These are phyloP conservation scores for Trametes sanguinea DNA, from an alignment of 768 basidiomycete genomes.

Conservation along the genomic window DNA sequence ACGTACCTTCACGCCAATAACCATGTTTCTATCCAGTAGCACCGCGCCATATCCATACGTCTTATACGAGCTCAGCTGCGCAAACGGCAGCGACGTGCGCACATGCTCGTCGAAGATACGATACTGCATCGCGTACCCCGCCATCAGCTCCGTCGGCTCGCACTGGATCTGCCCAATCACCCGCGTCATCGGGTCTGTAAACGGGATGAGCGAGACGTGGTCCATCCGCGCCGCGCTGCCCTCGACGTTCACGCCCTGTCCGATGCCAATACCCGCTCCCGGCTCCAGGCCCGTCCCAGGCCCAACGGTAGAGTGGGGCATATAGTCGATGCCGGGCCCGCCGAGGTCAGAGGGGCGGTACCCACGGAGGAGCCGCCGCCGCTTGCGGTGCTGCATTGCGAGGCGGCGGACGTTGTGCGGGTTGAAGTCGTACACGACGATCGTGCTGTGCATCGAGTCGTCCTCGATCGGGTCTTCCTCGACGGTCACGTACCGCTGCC, in stretches of 20 bases:
- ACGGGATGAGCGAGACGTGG: slow-evolving; percentile 17
- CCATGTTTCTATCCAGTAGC: slow-evolving; percentile 32
- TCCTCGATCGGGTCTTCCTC: slow-evolving; percentile 16
- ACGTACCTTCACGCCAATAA: slow-evolving; percentile 33
- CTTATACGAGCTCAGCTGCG: slow-evolving; percentile 24
- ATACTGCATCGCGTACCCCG: slow-evolving; percentile 16
- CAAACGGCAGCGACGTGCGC: slow-evolving; percentile 28
- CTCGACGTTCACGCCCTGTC: background rate
- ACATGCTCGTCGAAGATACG: slow-evolving; percentile 30
- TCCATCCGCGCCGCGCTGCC: slow-evolving; percentile 3
- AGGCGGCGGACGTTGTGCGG: slow-evolving; percentile 24
- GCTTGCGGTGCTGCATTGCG: slow-evolving; percentile 15
- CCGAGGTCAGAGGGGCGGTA: background rate
- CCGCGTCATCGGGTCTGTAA: slow-evolving; percentile 20
- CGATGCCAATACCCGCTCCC: background rate
- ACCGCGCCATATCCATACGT: slow-evolving; percentile 29
- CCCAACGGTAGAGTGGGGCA: background rate
- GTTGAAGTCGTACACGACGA: slow-evolving; percentile 32
- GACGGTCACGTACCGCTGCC: slow-evolving; percentile 31
- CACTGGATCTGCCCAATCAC: slow-evolving; percentile 24
- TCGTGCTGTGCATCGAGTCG: slow-evolving; percentile 15
- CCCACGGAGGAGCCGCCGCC: slow-evolving; percentile 11
- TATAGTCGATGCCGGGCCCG: background rate
- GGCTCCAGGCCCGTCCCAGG: background rate
- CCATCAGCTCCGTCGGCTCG: slow-evolving; percentile 22